These are phyloP conservation scores for Penicillium sp. DNA, from an alignment of 2,329 filamentous ascomycete species.

Conservation along the genomic window DNA sequence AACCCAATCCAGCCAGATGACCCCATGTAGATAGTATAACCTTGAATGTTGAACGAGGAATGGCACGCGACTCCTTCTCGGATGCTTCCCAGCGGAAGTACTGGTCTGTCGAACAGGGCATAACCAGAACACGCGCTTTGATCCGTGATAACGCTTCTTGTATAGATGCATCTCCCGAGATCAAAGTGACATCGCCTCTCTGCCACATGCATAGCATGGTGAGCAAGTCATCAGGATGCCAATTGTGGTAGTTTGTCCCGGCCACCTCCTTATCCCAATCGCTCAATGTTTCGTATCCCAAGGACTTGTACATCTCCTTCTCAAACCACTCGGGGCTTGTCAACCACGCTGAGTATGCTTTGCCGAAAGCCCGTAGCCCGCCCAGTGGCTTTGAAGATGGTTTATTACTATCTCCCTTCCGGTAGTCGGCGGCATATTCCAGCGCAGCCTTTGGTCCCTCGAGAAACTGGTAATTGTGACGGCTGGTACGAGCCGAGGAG, in stretches of 20 bases:
- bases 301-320: conserved; percentile 39
- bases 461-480: conserved; percentile 49
- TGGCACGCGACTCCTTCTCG: conserved; percentile 19
- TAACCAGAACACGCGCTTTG: conserved; percentile 33
- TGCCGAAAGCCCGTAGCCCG: conserved; percentile 49
- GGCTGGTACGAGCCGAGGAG: conserved; percentile 47
- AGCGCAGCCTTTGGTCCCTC: conserved; percentile 50
- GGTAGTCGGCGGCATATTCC: conserved; percentile 44
- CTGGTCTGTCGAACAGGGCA: conserved; percentile 41
- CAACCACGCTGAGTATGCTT: conserved; percentile 51
- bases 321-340: conserved; percentile 51
- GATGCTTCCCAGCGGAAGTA: conserved; percentile 37
- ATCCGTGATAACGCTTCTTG: conserved; percentile 12
- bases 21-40: conserved; percentile 37
- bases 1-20: conserved; percentile 32
- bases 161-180: conserved; percentile 16
- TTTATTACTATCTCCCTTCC: conserved; percentile 28
- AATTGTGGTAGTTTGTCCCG: conserved; percentile 37
- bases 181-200: conserved; percentile 38
- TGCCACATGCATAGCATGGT: conserved; percentile 50
- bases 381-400: conserved; percentile 5
- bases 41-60: conserved; percentile 14
- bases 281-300: conserved; percentile 40
- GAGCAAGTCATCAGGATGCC: conserved; percentile 49
- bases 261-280: conserved; percentile 38